Percentiles rank a stretch among this genome's conserved stretches.
Evolutionary conservation across 495 filamentous ascomycete species (phyloP).

Genomic region (Trichoderma erinaceum): DNA sequence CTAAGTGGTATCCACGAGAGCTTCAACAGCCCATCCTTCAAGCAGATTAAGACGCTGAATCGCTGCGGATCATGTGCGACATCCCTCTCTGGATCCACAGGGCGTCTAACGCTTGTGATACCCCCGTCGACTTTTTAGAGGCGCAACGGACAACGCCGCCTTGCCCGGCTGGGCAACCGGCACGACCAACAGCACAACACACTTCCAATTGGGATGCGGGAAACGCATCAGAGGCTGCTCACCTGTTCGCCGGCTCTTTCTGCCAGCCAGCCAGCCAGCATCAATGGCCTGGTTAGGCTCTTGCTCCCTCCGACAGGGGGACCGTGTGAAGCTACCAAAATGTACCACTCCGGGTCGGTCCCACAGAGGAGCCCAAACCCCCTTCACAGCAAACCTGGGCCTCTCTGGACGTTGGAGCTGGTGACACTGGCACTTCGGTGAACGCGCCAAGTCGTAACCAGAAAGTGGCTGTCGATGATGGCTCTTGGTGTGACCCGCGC

Average conservation of each 20-base stretch:
- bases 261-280: neutral
- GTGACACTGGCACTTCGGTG: slow-evolving; percentile 2
- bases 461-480: slow-evolving; percentile 12
- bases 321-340: neutral
- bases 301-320: neutral
- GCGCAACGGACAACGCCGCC: slow-evolving; percentile 5
- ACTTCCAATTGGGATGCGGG: neutral
- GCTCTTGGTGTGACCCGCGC: slow-evolving; percentile 4
- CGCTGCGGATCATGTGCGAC: slow-evolving; percentile 10
- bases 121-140: slow-evolving; percentile 6
- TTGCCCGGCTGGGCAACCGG: slow-evolving; percentile 7
- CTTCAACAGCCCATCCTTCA: slow-evolving; percentile 2
- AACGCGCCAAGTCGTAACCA: neutral
- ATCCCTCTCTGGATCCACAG: slow-evolving; percentile 3
- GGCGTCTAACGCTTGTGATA: slow-evolving; percentile 14
- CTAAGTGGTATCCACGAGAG: neutral
- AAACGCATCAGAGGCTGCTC: neutral
- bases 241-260: neutral
- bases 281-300: neutral
- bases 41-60: slow-evolving; percentile 1
- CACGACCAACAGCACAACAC: neutral
- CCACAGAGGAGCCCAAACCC: neutral
- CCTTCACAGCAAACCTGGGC: neutral
- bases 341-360: neutral
- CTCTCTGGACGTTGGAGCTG: neutral